Conservation (phyloP, 2,329 filamentous ascomycete genomes). For the Venturia aucupariae region DNA sequence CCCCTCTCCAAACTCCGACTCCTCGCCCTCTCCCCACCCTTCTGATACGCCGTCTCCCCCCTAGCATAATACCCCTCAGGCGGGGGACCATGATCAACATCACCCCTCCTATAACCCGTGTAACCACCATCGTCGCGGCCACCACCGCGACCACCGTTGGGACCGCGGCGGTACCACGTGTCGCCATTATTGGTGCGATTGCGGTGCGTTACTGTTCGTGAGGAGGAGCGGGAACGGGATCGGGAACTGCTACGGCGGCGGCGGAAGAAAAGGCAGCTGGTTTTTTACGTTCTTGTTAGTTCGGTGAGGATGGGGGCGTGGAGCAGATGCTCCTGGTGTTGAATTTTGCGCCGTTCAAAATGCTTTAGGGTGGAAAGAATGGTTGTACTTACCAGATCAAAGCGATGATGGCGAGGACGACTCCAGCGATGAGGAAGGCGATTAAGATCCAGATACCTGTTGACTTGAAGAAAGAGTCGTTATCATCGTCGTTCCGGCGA, state of each 20-base stretch:
- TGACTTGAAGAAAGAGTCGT: slow-evolving; percentile 1
- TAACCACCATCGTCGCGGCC: background rate
- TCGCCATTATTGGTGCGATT: background rate
- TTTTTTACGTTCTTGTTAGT: background rate
- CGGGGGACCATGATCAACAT: slow-evolving; percentile 1
- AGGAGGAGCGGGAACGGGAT: background rate
- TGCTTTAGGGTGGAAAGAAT: no score
- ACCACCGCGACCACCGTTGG: background rate
- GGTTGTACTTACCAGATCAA: background rate
- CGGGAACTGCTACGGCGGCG: background rate
- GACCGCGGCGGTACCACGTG: background rate
- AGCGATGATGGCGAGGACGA: background rate
- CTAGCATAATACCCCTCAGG: background rate
- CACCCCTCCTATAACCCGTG: background rate
- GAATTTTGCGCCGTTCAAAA: no score
- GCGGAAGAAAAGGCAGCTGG: background rate
- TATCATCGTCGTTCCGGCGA: background rate
- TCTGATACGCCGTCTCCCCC: background rate
- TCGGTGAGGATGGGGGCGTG: no score
- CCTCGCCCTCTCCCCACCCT: background rate
- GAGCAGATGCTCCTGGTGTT: no score
- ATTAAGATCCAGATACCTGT: slow-evolving; percentile 4
- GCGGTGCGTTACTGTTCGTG: background rate
- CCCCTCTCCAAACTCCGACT: slow-evolving; percentile 1
- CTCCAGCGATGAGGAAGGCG: background rate